Evolutionary conservation across 176 grass and related monocot species (phyloP).

Genomic region (Musa beccarii): DNA sequence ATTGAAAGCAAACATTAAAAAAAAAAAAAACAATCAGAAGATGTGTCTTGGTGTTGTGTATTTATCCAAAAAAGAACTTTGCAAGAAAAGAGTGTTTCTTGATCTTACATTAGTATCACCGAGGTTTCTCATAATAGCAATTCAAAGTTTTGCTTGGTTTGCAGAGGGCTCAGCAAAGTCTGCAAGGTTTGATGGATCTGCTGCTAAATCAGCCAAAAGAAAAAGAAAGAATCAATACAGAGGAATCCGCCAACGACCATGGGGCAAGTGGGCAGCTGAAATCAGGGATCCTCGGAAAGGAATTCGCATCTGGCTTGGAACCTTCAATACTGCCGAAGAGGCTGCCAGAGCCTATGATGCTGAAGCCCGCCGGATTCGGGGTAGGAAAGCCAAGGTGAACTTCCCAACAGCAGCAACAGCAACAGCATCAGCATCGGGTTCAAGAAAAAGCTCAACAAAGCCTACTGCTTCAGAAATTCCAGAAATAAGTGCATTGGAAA

Average conservation of each 20-base stretch:
- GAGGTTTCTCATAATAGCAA: neutral
- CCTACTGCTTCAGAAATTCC: neutral
- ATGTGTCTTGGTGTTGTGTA: too few species aligned
- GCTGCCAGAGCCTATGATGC: constrained; percentile 63
- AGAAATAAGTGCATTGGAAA: neutral
- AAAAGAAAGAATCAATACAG: constrained; percentile 36
- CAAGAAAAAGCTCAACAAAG: neutral
- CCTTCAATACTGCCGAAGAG: constrained; percentile 59
- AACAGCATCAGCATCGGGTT: neutral
- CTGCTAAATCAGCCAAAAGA: neutral
- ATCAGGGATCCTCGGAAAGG: constrained; percentile 50
- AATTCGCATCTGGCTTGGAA: constrained; percentile 77
- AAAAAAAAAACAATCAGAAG: too few species aligned
- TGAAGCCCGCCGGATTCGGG: constrained; percentile 52
- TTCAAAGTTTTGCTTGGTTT: neutral
- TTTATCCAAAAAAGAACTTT: neutral
- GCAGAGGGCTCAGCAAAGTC: neutral
- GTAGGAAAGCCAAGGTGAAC: constrained; percentile 80
- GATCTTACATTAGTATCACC: too few species aligned
- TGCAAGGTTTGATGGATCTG: neutral
- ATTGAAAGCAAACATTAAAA: too few species aligned
- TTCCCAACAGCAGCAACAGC: constrained; percentile 29
- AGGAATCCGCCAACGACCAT: constrained; percentile 60
- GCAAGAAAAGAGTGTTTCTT: neutral
- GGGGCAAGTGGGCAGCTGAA: constrained; percentile 46